These are phyloP conservation scores for Bigelowiella natans DNA, from an alignment of 78 protist species.

Conservation along the genomic window DNA sequence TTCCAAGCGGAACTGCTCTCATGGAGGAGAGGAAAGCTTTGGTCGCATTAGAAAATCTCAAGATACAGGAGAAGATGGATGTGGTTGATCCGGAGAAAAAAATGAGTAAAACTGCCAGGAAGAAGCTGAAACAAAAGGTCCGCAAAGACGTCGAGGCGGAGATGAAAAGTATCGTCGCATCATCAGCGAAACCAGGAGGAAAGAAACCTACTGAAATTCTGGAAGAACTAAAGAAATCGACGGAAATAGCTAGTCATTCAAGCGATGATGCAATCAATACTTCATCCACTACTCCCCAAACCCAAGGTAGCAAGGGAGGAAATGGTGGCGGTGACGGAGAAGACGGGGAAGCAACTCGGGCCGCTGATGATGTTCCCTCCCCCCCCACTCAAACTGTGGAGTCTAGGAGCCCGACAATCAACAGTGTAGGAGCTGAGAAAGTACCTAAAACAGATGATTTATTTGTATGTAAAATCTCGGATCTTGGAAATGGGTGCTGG, in stretches of 20 bases:
- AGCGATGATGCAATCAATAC: too few relatives aligned
- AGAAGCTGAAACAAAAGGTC: slow-evolving; percentile 8
- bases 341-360: neutral
- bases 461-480: slow-evolving; percentile 55
- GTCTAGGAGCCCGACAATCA: neutral
- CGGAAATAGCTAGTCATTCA: too few relatives aligned
- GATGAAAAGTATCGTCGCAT: neutral
- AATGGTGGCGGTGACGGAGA: neutral
- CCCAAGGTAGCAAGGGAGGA: too few relatives aligned
- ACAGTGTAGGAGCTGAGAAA: neutral
- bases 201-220: too few relatives aligned
- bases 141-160: neutral
- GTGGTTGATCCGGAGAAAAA: neutral
- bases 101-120: neutral
- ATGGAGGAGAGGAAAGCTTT: neutral
- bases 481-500: slow-evolving; percentile 93
- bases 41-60: neutral
- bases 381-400: too few relatives aligned
- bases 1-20: neutral
- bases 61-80: neutral
- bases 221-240: too few relatives aligned
- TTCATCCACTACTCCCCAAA: too few relatives aligned
- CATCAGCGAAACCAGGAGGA: too few relatives aligned
- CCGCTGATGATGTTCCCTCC: too few relatives aligned
- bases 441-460: too few relatives aligned